A percentile compares a stretch with the other conserved stretches of the same genome.
Conservation (phyloP, 2,329 filamentous ascomycete species). For the Trichoderma sp. region DNA sequence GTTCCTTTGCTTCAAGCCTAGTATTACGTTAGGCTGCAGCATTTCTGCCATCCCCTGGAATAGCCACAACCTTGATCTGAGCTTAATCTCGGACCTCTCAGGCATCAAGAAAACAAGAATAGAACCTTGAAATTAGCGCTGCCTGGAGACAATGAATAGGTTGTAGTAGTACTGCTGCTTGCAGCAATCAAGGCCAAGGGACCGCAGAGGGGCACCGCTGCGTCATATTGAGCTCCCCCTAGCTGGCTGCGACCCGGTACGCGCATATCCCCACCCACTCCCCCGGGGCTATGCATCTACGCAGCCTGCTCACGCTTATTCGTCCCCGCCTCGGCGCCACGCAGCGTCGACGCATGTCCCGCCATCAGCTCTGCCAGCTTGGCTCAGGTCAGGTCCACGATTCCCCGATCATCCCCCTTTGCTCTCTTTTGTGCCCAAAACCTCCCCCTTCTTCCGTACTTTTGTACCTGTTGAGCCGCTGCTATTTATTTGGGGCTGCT, state of each 20-base stretch:
- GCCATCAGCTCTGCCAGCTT: slow-evolving; percentile 27
- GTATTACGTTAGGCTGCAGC: not conserved
- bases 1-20: not conserved
- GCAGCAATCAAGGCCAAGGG: not conserved
- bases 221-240: slow-evolving; percentile 33
- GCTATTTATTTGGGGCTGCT: slow-evolving; percentile 24
- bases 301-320: slow-evolving; percentile 6
- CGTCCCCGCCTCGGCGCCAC: slow-evolving; percentile 28
- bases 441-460: not conserved
- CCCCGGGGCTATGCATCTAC: slow-evolving; percentile 25
- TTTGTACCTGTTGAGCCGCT: not conserved
- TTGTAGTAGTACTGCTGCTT: slow-evolving; percentile 7
- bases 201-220: slow-evolving; percentile 30
- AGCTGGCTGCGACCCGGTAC: slow-evolving; percentile 21
- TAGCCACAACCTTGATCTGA: too few relatives aligned
- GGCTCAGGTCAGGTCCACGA: slow-evolving; percentile 23
- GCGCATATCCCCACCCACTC: slow-evolving; percentile 19
- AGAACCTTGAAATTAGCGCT: not conserved
- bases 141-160: slow-evolving; percentile 11
- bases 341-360: slow-evolving; percentile 32
- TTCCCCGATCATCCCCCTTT: slow-evolving; percentile 12
- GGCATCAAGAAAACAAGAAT: slow-evolving; percentile 21
- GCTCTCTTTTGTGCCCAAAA: slow-evolving; percentile 9
- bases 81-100: not conserved
- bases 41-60: too few relatives aligned